Percentiles rank a stretch among this genome's conserved stretches.
Evolutionary conservation across 306 rosid genomes (phyloP).

Genomic region (Malus sieversii): DNA sequence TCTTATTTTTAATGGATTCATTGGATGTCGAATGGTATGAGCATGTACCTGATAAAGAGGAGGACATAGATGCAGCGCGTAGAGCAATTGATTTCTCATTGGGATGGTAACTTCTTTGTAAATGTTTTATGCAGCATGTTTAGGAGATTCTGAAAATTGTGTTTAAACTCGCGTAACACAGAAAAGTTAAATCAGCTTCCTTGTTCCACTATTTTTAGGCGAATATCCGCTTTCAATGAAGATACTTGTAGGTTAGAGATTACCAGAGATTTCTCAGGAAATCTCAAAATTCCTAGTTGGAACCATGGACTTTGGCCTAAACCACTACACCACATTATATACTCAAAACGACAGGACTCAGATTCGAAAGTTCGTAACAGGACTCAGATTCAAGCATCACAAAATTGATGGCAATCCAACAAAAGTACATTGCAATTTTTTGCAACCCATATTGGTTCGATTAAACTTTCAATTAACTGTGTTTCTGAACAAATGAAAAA

Average conservation of each 20-base stretch:
- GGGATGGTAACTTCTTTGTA: slow-evolving; percentile 59
- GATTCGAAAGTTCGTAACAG: slow-evolving; percentile 43
- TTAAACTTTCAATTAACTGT: no score
- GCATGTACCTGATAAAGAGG: slow-evolving; percentile 63
- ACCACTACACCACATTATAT: slow-evolving; percentile 78
- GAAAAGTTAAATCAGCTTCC: slow-evolving; percentile 56
- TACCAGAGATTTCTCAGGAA: slow-evolving; percentile 56
- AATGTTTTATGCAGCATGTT: neutral
- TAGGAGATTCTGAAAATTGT: neutral
- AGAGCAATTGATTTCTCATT: neutral
- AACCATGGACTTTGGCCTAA: slow-evolving; percentile 77
- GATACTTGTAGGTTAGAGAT: slow-evolving; percentile 53
- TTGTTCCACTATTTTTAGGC: slow-evolving; percentile 76
- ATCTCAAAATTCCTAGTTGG: slow-evolving; percentile 44
- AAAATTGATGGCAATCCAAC: neutral
- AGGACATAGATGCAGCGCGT: slow-evolving; percentile 29
- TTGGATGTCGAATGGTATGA: slow-evolving; percentile 78
- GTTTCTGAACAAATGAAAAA: neutral
- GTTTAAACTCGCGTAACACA: slow-evolving; percentile 10
- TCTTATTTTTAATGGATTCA: slow-evolving; percentile 18
- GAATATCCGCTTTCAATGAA: slow-evolving; percentile 75
- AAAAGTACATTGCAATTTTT: neutral
- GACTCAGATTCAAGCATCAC: no score
- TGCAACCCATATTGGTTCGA: neutral
- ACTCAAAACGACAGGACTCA: slow-evolving; percentile 66